Evolutionary conservation across 2,329 filamentous ascomycete species (phyloP).

Genomic region (Fusarium tanahbumbuense): DNA sequence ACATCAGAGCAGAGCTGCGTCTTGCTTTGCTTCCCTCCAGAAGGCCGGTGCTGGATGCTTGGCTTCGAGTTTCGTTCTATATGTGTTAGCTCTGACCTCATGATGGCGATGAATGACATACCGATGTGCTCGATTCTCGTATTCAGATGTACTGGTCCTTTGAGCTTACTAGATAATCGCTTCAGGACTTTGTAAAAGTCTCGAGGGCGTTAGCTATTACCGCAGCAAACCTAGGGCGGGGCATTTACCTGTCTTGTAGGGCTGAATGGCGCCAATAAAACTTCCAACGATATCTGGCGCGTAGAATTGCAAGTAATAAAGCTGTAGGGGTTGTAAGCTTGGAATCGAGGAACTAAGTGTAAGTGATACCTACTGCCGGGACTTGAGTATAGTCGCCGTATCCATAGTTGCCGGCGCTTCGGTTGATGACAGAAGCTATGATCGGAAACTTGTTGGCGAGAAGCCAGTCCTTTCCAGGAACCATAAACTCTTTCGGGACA

Average conservation of each 20-base stretch:
- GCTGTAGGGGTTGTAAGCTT: background rate
- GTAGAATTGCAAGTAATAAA: conserved; percentile 3
- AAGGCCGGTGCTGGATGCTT: background rate
- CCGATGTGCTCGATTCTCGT: background rate
- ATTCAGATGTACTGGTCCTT: background rate
- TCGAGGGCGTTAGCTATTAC: background rate
- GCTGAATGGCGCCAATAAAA: background rate
- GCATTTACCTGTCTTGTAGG: background rate
- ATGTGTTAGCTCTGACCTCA: background rate
- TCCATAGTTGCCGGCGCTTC: background rate
- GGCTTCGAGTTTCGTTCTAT: background rate
- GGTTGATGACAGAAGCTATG: background rate
- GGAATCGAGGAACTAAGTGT: too few species aligned
- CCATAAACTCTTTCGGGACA: background rate
- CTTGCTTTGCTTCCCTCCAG: background rate
- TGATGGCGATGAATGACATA: background rate
- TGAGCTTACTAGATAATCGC: background rate
- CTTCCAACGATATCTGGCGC: background rate
- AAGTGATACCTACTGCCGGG: too few species aligned
- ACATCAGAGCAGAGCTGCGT: background rate
- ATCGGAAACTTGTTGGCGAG: background rate
- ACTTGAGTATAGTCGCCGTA: background rate
- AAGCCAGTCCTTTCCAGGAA: background rate
- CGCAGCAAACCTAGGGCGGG: too few species aligned
- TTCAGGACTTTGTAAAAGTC: conserved; percentile 1